Evolutionary conservation across 331 rosid species (phyloP), one percentile per base, ranked within the genome.

Genomic region (Pyrus hybrid): DNA sequence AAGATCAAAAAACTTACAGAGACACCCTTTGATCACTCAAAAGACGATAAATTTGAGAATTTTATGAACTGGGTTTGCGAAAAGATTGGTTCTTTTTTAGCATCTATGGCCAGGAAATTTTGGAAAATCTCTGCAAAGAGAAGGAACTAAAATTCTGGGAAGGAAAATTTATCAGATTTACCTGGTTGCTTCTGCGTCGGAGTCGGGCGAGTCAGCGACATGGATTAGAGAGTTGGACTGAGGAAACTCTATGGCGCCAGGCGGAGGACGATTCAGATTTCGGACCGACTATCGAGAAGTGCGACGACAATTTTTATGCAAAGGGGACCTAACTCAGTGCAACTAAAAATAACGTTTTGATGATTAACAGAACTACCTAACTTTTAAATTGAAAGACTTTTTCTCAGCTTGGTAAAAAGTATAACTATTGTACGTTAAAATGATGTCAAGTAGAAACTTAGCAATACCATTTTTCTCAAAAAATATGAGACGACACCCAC

Each of bases 151-250:
- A 63, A 35, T 29, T 13, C 22, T 25, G 35, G 25, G 45, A 25
- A 68, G 22, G 28, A 2, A 28, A 56, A 23, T 8, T 28, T 54
- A 43, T 57, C 62, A 32, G 57, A 71, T 66, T 43, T 63, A 83
- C 86, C 78, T 32, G 54, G n/a, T 18, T 53, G 77, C 28, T 25
- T 68, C 53, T 22, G 69, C 30, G 57, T 60, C 70, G 69, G 37
- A 20, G 17, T 25, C 29, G 71, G 63, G 58, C 54, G 76, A 61
- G 21, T 9, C 37, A 5, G 73, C 65, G 83, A 45, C 83, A 79
- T 79, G 37, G 65, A 35, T 65, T 66, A 3, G 14, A 25, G 70
- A 25, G 70, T 35, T 32, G 14, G 30, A 17, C 30, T 10, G 2
- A 1, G n/a, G 32, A 28, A 32, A 47, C 13, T 30, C 33, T 33